Evolutionary conservation across 305 asterid genomes (phyloP).

Genomic region (Fraxinus ornus): DNA sequence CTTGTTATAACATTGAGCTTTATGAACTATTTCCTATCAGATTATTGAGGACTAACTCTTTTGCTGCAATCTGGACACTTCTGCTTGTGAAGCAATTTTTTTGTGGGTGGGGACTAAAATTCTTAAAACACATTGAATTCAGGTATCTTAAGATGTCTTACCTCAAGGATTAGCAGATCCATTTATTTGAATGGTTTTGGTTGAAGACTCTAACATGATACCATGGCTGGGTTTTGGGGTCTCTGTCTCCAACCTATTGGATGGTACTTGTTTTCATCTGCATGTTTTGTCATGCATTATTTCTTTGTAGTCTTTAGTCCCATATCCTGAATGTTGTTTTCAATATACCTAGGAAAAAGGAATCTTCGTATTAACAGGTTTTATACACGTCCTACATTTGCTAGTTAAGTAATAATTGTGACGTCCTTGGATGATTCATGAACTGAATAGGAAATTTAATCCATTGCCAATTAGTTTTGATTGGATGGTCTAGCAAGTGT

Average conservation of each 20-base stretch:
- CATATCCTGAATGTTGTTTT: not conserved
- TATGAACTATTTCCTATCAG: conserved; percentile 1
- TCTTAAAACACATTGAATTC: not conserved
- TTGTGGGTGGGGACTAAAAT: not conserved
- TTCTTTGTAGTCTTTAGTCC: not conserved
- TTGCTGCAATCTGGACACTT: not conserved
- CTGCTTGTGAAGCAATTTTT: not conserved
- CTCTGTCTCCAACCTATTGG: not conserved
- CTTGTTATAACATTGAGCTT: conserved; percentile 2
- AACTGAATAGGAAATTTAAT: not conserved
- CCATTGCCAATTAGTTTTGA: not conserved
- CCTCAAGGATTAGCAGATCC: not conserved
- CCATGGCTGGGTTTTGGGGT: not conserved
- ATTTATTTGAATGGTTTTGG: not conserved
- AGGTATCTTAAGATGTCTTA: not conserved
- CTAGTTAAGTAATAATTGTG: not conserved
- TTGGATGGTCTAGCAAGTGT: conserved; percentile 1
- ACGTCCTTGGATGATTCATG: conserved; percentile 2
- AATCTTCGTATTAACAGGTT: not conserved
- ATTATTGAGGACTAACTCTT: not conserved
- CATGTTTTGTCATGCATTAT: not conserved
- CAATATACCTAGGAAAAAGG: not conserved
- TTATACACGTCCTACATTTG: not conserved
- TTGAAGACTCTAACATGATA: not conserved
- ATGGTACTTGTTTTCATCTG: not conserved